Percentiles rank a stretch among this genome's conserved stretches.
Evolutionary conservation across 2,329 filamentous ascomycete genomes (phyloP).

Genomic region (Penicillium hesseltinei): DNA sequence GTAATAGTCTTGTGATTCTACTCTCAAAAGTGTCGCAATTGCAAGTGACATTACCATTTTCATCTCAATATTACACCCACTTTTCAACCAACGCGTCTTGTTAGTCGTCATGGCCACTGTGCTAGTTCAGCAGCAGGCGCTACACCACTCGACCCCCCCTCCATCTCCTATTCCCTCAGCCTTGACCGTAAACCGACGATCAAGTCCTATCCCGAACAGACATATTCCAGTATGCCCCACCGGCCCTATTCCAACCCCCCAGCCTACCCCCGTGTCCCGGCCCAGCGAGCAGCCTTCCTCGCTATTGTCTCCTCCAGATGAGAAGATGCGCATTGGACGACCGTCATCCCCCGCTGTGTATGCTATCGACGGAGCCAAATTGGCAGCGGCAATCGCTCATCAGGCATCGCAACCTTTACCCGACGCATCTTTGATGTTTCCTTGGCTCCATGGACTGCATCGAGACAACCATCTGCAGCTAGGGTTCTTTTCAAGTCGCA

Average conservation of each 20-base stretch:
- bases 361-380: constrained; percentile 65
- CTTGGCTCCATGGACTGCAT: constrained; percentile 93
- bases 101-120: constrained; percentile 45
- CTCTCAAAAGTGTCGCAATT: background rate
- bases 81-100: background rate
- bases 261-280: constrained; percentile 49
- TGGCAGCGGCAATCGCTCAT: constrained; percentile 73
- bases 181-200: constrained; percentile 58
- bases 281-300: constrained; percentile 58
- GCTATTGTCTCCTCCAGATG: constrained; percentile 70
- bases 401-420: constrained; percentile 77
- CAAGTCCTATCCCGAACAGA: constrained; percentile 75
- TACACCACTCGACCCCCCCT: constrained; percentile 50
- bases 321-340: constrained; percentile 56
- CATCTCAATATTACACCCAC: background rate
- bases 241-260: constrained; percentile 62
- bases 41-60: background rate
- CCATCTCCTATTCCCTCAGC: constrained; percentile 48
- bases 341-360: constrained; percentile 60
- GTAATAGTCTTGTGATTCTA: constrained; percentile 13
- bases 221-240: constrained; percentile 87
- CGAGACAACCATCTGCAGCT: constrained; percentile 84
- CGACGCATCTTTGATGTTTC: constrained; percentile 82
- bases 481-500: constrained; percentile 80
- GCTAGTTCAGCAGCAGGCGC: constrained; percentile 47